phyloP scores from a whole-genome alignment of 805 yeast species.

The Yamadazyma laniorum region DNA sequence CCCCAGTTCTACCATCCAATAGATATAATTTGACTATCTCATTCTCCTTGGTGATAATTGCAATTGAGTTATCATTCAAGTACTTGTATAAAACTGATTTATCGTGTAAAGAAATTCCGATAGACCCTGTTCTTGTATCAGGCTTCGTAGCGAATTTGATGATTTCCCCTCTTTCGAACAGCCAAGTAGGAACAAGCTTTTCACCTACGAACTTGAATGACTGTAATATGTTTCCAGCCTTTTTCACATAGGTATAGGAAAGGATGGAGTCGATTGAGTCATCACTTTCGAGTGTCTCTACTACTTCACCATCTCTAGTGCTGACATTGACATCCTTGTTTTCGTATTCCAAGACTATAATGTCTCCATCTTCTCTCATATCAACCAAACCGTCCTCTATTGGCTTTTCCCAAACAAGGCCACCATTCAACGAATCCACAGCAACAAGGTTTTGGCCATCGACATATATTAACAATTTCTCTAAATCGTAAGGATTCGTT shows the following conservation, averaged over 20 bases:
- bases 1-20: constrained; percentile 71
- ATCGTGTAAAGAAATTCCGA: constrained; percentile 69
- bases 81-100: constrained; percentile 81
- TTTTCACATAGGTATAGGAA: background rate
- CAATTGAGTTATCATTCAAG: constrained; percentile 64
- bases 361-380: constrained; percentile 11
- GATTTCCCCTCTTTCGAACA: constrained; percentile 19
- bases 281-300: background rate
- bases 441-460: constrained; percentile 35
- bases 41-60: constrained; percentile 40
- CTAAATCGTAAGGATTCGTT: constrained; percentile 26
- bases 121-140: constrained; percentile 38
- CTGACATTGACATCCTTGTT: constrained; percentile 6
- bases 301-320: constrained; percentile 18
- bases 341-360: background rate
- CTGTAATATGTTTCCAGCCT: constrained; percentile 13
- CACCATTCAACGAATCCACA: constrained; percentile 40
- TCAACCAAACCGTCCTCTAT: constrained; percentile 14
- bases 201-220: constrained; percentile 21
- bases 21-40: constrained; percentile 46
- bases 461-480: constrained; percentile 29
- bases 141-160: constrained; percentile 21
- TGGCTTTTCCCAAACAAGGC: constrained; percentile 35
- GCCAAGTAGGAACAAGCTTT: constrained; percentile 28
- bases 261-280: background rate